A percentile compares a stretch with the other conserved stretches of the same genome.
phyloP scores from a whole-genome alignment of 768 basidiomycete genomes.

The Termitomyces sp. region DNA sequence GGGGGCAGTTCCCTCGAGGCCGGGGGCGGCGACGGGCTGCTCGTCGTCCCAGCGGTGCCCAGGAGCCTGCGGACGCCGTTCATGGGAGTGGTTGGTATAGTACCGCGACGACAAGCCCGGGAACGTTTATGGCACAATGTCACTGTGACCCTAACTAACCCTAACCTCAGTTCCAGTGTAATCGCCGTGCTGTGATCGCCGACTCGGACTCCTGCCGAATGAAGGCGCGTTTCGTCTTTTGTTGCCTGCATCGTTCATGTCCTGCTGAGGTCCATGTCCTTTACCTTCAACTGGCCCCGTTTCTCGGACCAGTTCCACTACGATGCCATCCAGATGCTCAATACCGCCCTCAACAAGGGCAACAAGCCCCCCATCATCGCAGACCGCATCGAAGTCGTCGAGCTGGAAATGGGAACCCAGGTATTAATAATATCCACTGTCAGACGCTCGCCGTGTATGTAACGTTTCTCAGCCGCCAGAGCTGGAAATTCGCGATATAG shows the following conservation, averaged over 20 bases:
- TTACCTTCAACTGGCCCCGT: slow-evolving; percentile 94
- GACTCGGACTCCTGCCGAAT: slow-evolving; percentile 4
- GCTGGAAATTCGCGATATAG: slow-evolving; percentile 95
- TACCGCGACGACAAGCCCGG: background rate
- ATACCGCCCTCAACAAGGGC: slow-evolving; percentile 95
- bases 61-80: slow-evolving; percentile 73
- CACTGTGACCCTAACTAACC: slow-evolving; percentile 18
- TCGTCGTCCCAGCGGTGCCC: slow-evolving; percentile 34
- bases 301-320: slow-evolving; percentile 97
- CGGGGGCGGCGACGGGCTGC: slow-evolving; percentile 25
- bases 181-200: background rate
- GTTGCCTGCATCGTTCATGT: slow-evolving; percentile 9
- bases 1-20: slow-evolving; percentile 19
- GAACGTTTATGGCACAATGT: no score
- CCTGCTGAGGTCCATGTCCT: slow-evolving; percentile 55
- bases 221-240: background rate
- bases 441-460: slow-evolving; percentile 4
- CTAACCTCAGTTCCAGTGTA: slow-evolving; percentile 18
- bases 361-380: slow-evolving; percentile 97
- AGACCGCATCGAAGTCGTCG: slow-evolving; percentile 96
- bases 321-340: slow-evolving; percentile 96
- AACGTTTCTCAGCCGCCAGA: slow-evolving; percentile 78
- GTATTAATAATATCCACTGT: slow-evolving; percentile 37
- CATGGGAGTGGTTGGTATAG: slow-evolving; percentile 37
- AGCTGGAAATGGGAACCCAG: slow-evolving; percentile 98